phyloP scores from a whole-genome alignment of 208 protist genomes.

The Eutreptiella sp. region DNA sequence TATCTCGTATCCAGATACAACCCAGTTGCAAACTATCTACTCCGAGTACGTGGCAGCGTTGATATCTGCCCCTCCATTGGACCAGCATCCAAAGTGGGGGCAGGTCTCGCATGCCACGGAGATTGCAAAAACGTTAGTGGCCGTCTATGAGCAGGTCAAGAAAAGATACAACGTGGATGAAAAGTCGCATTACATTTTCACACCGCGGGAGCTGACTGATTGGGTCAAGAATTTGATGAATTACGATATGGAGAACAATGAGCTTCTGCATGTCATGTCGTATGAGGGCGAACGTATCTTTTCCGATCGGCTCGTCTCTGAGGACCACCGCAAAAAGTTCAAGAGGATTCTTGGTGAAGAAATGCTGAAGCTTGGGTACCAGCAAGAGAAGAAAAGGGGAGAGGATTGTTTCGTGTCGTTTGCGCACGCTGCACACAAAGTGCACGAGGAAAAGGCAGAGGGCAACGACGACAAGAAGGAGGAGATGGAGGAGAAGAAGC shows the following conservation, averaged over 20 bases:
- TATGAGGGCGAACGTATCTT: slow-evolving; percentile 90
- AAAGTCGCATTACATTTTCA: slow-evolving; percentile 94
- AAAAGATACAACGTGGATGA: slow-evolving; percentile 84
- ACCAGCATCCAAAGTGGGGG: slow-evolving; percentile 52
- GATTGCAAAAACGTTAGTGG: slow-evolving; percentile 84
- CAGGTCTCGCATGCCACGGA: slow-evolving; percentile 58
- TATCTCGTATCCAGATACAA: slow-evolving; percentile 84
- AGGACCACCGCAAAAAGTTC: slow-evolving; percentile 62
- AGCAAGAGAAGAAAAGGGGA: slow-evolving; percentile 53
- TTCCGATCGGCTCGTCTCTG: slow-evolving; percentile 80
- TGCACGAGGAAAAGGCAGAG: background rate
- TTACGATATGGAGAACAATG: slow-evolving; percentile 72
- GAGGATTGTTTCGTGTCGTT: slow-evolving; percentile 65
- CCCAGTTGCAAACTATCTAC: slow-evolving; percentile 86
- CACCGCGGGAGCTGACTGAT: slow-evolving; percentile 88
- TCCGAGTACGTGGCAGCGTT: slow-evolving; percentile 83
- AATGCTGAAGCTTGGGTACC: slow-evolving; percentile 60
- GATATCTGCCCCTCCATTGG: slow-evolving; percentile 57
- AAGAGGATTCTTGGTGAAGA: slow-evolving; percentile 32
- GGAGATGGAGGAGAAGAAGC: slow-evolving; percentile 59
- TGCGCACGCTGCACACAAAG: background rate
- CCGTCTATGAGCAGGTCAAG: slow-evolving; percentile 80
- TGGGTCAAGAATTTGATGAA: slow-evolving; percentile 84
- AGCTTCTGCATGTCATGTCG: slow-evolving; percentile 73
- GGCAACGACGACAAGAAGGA: slow-evolving; percentile 73